These are phyloP conservation scores for Neonectria magnoliae DNA, from an alignment of 2,329 filamentous ascomycete genomes.

Conservation along the genomic window DNA sequence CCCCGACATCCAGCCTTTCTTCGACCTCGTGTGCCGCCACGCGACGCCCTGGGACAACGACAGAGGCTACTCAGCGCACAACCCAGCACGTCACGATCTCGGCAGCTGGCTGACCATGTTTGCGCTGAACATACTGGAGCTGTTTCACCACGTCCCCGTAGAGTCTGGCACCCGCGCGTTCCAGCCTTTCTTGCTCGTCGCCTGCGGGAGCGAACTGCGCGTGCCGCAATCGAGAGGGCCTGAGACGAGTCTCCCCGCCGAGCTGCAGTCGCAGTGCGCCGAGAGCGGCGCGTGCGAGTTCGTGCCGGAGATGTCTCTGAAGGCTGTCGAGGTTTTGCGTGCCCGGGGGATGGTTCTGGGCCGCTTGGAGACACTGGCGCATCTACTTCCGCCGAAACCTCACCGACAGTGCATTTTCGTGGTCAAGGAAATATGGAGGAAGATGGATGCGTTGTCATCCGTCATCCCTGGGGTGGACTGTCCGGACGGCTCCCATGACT, in stretches of 20 bases:
- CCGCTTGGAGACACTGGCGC: constrained; percentile 10
- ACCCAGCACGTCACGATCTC: constrained; percentile 5
- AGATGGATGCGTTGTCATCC: constrained; percentile 17
- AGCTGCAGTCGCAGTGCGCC: not conserved
- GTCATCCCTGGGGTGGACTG: not conserved
- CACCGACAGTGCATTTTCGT: constrained; percentile 17
- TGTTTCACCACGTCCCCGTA: constrained; percentile 16
- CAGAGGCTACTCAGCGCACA: not conserved
- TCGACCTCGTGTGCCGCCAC: not conserved
- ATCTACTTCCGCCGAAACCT: constrained; percentile 21
- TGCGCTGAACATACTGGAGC: constrained; percentile 14
- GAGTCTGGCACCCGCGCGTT: constrained; percentile 28
- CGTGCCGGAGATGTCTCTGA: constrained; percentile 14
- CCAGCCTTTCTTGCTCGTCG: constrained; percentile 28
- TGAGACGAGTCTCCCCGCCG: not conserved
- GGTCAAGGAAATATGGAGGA: constrained; percentile 24
- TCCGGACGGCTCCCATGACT: constrained; percentile 5
- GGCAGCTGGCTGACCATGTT: constrained; percentile 20
- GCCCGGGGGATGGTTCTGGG: constrained; percentile 18
- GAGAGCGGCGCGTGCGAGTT: not conserved
- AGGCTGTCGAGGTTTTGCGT: constrained; percentile 15
- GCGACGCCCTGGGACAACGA: not conserved
- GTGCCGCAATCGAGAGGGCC: not conserved
- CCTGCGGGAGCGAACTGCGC: constrained; percentile 22
- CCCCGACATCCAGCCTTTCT: constrained; percentile 5